These are phyloP conservation scores for Nemania sp. DNA, from an alignment of 2,329 filamentous ascomycete genomes.

Conservation along the genomic window DNA sequence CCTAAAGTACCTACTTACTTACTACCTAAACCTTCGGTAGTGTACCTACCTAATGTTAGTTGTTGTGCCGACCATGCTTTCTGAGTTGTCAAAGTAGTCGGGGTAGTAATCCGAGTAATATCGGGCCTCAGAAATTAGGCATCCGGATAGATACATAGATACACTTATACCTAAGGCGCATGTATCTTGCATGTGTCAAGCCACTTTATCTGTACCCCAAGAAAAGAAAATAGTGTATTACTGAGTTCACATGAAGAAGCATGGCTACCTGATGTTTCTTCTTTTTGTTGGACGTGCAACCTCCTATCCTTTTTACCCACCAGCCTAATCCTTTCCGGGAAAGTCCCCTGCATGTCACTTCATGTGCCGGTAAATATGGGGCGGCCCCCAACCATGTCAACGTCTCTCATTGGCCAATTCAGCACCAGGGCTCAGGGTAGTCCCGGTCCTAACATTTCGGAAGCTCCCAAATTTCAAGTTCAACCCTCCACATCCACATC, in stretches of 20 bases:
- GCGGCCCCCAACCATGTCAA: not conserved
- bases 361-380: not conserved
- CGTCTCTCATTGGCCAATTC: conserved; percentile 21
- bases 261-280: not conserved
- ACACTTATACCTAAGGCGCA: too few species aligned
- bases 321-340: conserved; percentile 6
- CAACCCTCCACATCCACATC: not conserved
- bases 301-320: conserved; percentile 6
- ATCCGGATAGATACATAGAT: too few species aligned
- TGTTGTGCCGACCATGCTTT: too few species aligned
- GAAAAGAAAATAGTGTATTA: not conserved
- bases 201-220: too few species aligned
- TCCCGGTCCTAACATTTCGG: not conserved
- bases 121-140: too few species aligned
- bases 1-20: too few species aligned
- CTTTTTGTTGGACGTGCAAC: not conserved
- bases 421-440: not conserved
- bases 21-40: too few species aligned
- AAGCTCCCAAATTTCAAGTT: conserved; percentile 4
- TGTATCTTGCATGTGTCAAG: too few species aligned
- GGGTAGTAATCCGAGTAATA: too few species aligned
- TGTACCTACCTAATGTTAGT: too few species aligned
- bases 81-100: too few species aligned
- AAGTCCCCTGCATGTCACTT: not conserved
- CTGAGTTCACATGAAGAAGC: too few species aligned